Evolutionary conservation across 176 grass and related monocot genomes (phyloP), one percentile per base, ranked within the genome.

Genomic region (Aegilops speltoides): DNA sequence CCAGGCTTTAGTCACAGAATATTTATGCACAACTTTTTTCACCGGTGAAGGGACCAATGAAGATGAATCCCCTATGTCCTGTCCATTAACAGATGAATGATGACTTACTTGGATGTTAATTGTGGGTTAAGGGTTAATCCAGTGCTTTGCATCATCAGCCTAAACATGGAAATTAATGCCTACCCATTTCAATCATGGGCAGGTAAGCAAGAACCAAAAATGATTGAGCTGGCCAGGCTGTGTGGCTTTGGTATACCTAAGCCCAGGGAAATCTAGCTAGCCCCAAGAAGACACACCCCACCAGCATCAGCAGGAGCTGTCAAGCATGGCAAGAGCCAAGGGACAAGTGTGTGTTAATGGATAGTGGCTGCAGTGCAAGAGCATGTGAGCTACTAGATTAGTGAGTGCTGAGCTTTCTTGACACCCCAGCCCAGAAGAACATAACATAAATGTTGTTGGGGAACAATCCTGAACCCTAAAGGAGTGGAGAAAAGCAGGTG

Each of bases 401-500:
- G 41, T 52, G 13, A 20, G 17, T 19, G 19, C 0, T 52, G 15
- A 17, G 48, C 48, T 17, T 16, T 2, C 16, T 87, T 80, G 85
- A 80, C 74, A 74, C 66, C 65, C n/a, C 10, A 43, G 14, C 48
- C 15, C 17, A 22, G 52, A 57, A 57, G 52, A 57, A 20, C 19
- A 22, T 20, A 84, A 64, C 59, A 91, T 79, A 78, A 83, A 89
- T 90, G 89, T 71, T 31, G 50, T 77, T 90, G 73, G 80, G 79
- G 73, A 91, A 75, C 82, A 74, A 69, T 75, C 62, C 82, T 79
- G 75, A 87, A 85, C 79, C 77, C 90, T 84, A 90, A 91, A 91
- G 52, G 91, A 87, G 78, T 76, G 83, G 79, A 89, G 84, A 90
- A 95, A 97, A 93, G 93, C 82, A 82, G 52, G 52, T 56, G 50